Evolutionary conservation across 768 basidiomycete species (phyloP).

Genomic region (Calocybe cyanea): DNA sequence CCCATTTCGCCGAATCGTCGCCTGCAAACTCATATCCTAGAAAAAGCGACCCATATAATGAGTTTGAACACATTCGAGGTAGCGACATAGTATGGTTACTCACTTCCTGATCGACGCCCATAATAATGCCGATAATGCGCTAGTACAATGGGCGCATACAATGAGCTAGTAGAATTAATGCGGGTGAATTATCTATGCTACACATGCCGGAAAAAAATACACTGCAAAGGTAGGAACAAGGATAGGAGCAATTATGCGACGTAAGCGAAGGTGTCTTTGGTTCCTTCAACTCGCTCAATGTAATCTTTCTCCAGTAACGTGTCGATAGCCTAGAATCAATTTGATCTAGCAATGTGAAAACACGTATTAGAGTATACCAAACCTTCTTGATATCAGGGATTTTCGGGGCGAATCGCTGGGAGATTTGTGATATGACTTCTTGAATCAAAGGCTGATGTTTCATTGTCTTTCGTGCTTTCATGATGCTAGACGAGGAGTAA

Average conservation of each 20-base stretch:
- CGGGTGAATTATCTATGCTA: constrained; percentile 36
- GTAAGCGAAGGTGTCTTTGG: constrained; percentile 85
- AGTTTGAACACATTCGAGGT: too few species aligned
- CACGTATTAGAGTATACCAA: constrained; percentile 6
- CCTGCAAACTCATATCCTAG: background rate
- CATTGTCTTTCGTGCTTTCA: constrained; percentile 95
- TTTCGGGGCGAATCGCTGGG: constrained; percentile 86
- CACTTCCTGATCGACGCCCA: too few species aligned
- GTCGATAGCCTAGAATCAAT: constrained; percentile 71
- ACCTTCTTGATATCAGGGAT: constrained; percentile 98
- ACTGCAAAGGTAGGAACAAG: constrained; percentile 1
- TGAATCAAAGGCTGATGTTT: constrained; percentile 89
- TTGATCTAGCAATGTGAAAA: constrained; percentile 10
- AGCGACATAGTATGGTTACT: too few species aligned
- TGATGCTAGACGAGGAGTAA: constrained; percentile 52
- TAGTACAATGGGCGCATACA: too few species aligned
- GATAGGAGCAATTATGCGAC: constrained; percentile 47
- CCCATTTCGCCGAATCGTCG: background rate
- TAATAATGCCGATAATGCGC: too few species aligned
- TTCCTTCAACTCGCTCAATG: constrained; percentile 88
- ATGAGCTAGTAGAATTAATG: constrained; percentile 5
- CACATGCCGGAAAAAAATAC: constrained; percentile 33
- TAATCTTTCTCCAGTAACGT: constrained; percentile 95
- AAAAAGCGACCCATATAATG: background rate
- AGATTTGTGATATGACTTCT: constrained; percentile 88